Evolutionary conservation across 805 yeast species (phyloP).

Genomic region (Myxozyma sirexii): DNA sequence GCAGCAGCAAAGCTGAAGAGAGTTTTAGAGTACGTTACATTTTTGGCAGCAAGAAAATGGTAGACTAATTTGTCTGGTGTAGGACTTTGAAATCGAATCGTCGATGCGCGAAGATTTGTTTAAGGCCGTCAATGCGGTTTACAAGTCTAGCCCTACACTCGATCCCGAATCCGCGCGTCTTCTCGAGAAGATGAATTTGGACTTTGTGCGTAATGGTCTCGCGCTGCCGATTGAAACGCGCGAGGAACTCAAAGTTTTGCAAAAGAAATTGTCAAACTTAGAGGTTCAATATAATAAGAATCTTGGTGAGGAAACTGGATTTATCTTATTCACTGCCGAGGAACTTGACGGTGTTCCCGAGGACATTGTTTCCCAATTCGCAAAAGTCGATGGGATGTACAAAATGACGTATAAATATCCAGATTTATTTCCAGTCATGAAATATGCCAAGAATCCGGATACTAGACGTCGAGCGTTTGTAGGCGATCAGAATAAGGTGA

Average conservation of each 20-base stretch:
- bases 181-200: constrained; percentile 58
- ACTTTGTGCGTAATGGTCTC: constrained; percentile 70
- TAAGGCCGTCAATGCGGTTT: constrained; percentile 57
- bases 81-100: constrained; percentile 63
- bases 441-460: constrained; percentile 63
- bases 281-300: constrained; percentile 63
- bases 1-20: constrained; percentile 66
- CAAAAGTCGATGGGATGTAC: constrained; percentile 49
- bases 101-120: constrained; percentile 68
- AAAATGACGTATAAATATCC: constrained; percentile 84
- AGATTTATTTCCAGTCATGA: constrained; percentile 73
- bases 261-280: constrained; percentile 61
- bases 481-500: constrained; percentile 69
- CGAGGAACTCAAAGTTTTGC: constrained; percentile 58
- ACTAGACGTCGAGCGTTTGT: constrained; percentile 68
- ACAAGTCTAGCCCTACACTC: constrained; percentile 44
- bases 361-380: constrained; percentile 61
- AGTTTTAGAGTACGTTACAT: constrained; percentile 18
- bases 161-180: constrained; percentile 61
- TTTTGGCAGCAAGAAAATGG: too few species aligned
- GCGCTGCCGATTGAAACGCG: constrained; percentile 59
- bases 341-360: constrained; percentile 77
- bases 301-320: constrained; percentile 51
- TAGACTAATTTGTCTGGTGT: constrained; percentile 40
- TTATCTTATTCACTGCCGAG: constrained; percentile 58